These are phyloP conservation scores for Aspergillus asperescens DNA, from an alignment of 495 filamentous ascomycete genomes.

Conservation along the genomic window DNA sequence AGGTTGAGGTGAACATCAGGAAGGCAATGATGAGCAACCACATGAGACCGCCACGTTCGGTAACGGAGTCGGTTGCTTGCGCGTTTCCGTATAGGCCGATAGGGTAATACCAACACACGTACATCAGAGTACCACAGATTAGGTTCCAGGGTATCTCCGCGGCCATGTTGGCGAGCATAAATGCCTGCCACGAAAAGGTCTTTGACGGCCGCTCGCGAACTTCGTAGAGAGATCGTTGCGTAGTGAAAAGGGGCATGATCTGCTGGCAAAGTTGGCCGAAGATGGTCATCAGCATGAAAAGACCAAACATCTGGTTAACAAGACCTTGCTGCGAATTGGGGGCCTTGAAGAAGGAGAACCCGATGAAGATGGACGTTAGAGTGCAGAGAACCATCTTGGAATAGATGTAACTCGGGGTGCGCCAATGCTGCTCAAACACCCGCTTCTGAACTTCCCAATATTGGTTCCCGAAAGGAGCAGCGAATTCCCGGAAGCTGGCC, in stretches of 20 bases:
- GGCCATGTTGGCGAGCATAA: constrained; percentile 63
- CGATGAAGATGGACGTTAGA: constrained; percentile 64
- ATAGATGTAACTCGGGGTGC: constrained; percentile 54
- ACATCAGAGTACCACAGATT: constrained; percentile 60
- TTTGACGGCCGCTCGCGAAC: constrained; percentile 67
- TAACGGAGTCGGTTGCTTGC: constrained; percentile 35
- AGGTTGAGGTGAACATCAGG: constrained; percentile 56
- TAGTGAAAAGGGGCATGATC: constrained; percentile 67
- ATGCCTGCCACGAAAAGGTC: constrained; percentile 71
- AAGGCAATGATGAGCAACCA: constrained; percentile 52
- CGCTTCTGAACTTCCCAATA: constrained; percentile 46
- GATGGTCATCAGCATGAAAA: constrained; percentile 85
- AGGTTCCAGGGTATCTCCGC: constrained; percentile 71
- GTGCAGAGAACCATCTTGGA: constrained; percentile 53
- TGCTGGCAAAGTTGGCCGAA: constrained; percentile 77
- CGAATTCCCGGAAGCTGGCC: constrained; percentile 42
- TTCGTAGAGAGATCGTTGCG: constrained; percentile 63
- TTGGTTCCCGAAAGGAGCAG: constrained; percentile 50
- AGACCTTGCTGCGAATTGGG: constrained; percentile 71
- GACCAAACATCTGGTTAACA: constrained; percentile 85
- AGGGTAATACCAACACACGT: constrained; percentile 63
- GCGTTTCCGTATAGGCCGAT: constrained; percentile 59
- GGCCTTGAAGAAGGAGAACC: constrained; percentile 85
- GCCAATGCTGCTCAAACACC: constrained; percentile 55
- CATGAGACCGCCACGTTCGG: constrained; percentile 53